Evolutionary conservation across 2,329 filamentous ascomycete genomes (phyloP).

Genomic region (Fusarium sp.): DNA sequence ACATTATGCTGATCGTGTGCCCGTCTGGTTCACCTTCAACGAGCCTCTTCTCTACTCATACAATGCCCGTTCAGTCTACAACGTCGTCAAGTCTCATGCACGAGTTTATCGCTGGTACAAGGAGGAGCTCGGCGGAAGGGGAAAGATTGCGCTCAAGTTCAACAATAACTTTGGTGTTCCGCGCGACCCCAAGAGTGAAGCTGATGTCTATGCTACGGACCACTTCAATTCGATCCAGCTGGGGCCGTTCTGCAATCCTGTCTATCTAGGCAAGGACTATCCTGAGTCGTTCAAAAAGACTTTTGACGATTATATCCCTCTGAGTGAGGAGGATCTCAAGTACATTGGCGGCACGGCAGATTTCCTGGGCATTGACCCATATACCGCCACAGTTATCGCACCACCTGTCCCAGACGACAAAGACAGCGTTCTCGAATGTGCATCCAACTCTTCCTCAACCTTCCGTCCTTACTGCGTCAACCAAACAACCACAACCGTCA

Average conservation of each 20-base stretch:
- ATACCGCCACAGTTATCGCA: conserved; percentile 66
- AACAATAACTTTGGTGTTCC: conserved; percentile 64
- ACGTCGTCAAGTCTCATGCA: conserved; percentile 61
- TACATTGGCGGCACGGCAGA: conserved; percentile 64
- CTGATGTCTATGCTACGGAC: conserved; percentile 57
- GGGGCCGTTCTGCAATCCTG: conserved; percentile 63
- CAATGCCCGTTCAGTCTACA: conserved; percentile 53
- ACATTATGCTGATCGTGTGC: conserved; percentile 62
- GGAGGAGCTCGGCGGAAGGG: conserved; percentile 62
- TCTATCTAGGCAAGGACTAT: conserved; percentile 63
- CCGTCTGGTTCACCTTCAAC: conserved; percentile 65
- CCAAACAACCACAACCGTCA: conserved; percentile 57
- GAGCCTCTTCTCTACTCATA: conserved; percentile 58
- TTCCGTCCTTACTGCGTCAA: conserved; percentile 65
- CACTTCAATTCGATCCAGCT: conserved; percentile 61
- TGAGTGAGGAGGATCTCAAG: conserved; percentile 60
- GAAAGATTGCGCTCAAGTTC: conserved; percentile 62
- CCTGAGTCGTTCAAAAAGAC: conserved; percentile 59
- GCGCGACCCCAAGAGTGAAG: conserved; percentile 51
- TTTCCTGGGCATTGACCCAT: conserved; percentile 68
- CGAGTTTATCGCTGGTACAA: conserved; percentile 65
- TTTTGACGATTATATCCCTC: conserved; percentile 56
- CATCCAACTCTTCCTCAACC: conserved; percentile 56
- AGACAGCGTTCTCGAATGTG: conserved; percentile 60
- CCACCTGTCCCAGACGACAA: conserved; percentile 50